Percentiles rank a stretch among this genome's conserved stretches.
Evolutionary conservation across 306 rosid species (phyloP).

Genomic region (Nissolia schottii): DNA sequence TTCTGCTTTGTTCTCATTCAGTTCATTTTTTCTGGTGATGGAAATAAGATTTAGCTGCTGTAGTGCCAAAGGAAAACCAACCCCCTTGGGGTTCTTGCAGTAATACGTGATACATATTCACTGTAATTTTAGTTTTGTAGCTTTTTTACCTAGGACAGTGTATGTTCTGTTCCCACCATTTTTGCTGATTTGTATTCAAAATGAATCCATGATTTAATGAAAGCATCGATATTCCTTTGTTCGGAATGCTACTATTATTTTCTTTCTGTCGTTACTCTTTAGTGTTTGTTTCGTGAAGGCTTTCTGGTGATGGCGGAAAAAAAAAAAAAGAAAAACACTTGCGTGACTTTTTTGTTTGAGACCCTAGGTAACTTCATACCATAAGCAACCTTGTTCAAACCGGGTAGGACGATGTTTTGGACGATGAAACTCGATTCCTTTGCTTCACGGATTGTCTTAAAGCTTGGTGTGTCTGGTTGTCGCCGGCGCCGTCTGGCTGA

Average conservation of each 20-base stretch:
- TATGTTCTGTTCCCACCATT: slow-evolving; percentile 32
- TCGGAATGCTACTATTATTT: neutral
- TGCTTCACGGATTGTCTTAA: no score
- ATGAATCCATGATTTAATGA: slow-evolving; percentile 22
- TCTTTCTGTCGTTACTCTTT: no score
- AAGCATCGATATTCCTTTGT: slow-evolving; percentile 21
- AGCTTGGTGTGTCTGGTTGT: no score
- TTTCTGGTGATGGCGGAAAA: no score
- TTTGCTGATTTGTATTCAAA: slow-evolving; percentile 38
- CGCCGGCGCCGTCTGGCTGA: no score
- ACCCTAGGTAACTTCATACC: no score
- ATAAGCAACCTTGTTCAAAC: no score
- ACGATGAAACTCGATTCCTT: no score
- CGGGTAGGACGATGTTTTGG: no score
- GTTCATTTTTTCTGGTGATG: slow-evolving; percentile 37
- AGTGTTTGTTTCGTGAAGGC: no score
- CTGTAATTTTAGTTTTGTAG: slow-evolving; percentile 45
- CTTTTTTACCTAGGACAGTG: slow-evolving; percentile 22
- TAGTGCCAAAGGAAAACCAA: slow-evolving; percentile 32
- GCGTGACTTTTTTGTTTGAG: no score
- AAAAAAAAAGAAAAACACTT: no score
- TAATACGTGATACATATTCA: slow-evolving; percentile 15
- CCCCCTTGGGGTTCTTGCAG: slow-evolving; percentile 35
- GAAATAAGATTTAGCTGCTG: slow-evolving; percentile 44
- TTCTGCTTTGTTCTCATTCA: slow-evolving; percentile 23